Base-by-base conservation (phyloP, 306 rosid genomes). In the Corylus avellana region DNA sequence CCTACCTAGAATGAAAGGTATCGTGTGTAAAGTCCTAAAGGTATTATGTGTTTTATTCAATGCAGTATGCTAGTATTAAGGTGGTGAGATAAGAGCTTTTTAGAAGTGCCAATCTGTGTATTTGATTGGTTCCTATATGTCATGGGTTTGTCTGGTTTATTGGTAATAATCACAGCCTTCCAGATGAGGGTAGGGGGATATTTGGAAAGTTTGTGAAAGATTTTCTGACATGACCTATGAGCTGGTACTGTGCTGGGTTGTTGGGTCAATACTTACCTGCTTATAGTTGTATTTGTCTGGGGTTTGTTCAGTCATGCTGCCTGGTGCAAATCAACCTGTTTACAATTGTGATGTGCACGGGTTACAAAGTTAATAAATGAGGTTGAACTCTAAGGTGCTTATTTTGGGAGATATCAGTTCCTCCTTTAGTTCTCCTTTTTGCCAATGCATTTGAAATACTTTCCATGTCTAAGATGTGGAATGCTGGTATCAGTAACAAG, bases 371-470 rank as follows among this genome's bases (percentile, higher is more conserved):
- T 44, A 7, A 42, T 68, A n/a, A 9, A 57, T 77, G 72, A 70
- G 79, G 59, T 73, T 78, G 66, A 42, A 68, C 75, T 72, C 44
- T 46, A 59, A 56, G 61, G 53, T 77, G 68, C 48, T 74, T 16
- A 9, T 42, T 49, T 49, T 11, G 53, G 47, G 70, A 12, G 44
- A n/a, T 7, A 12, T 61, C 0, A 10, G 37, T 2, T 51, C 22
- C 55, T 3, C 27, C 39, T 78, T 80, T n/a, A 44, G 2, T 56
- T 63, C 35, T 42, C 48, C 14, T 72, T 37, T 75, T 72, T 39
- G 48, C 47, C 48, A 59, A 73, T 76, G 63, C 56, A 42, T 42
- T 49, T 35, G 76, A 67, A 50, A 70, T 80, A 29, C 46, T 42
- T 42, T 42, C 46, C 46, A 42, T 44, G 57, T 53, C 61, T 79